Base-by-base conservation (phyloP, 176 grass and related monocot genomes). In the Ampelocalamus luodianensis region DNA sequence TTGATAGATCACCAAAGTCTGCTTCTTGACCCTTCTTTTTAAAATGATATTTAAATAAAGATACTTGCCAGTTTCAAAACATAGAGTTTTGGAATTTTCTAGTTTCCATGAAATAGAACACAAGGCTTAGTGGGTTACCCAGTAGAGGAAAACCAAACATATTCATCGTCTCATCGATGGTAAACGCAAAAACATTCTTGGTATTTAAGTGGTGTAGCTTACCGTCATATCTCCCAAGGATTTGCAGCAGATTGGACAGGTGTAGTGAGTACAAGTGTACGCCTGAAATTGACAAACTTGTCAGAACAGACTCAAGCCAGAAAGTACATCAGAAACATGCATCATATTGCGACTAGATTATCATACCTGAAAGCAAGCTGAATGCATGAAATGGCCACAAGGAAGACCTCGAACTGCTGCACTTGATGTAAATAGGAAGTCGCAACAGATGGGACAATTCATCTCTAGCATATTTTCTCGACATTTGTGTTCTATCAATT, bases 381-480 rank as follows among this genome's bases (percentile, higher is more conserved):
- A 97, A 74, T 97, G 95, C 92, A 97, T 97, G 60, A 97, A 97
- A 67, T 97, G 95, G 10, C 95, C 95, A 72, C 95, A 97, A 20
- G 92, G 92, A 58, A 94, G 86, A 56, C 90, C 86, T 92, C 88
- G 89, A 45, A 97, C 84, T 68, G 92, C 75, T 29, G 88, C 92
- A 71, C 90, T 97, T 13, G 95, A 97, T 60, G 95, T 97, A 78
- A 94, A 97, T 61, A 97, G 14, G 69, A 84, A 97, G 27, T 97
- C 92, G 1, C 85, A 97, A 50, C 95, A 97, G 22, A 97, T 94
- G 5, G 95, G 95, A 23, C 95, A 97, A 50, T 97, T 97, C 82
- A 88, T 91, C 84, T 97, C 95, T 0, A 97, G 79, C 74, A 88
- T 77, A 36, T 97, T 97, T 78, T 97, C 95, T 17, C 88, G 88